phyloP scores from a whole-genome alignment of 2,329 filamentous ascomycete genomes.

The Dryadomyces quercivorus region DNA sequence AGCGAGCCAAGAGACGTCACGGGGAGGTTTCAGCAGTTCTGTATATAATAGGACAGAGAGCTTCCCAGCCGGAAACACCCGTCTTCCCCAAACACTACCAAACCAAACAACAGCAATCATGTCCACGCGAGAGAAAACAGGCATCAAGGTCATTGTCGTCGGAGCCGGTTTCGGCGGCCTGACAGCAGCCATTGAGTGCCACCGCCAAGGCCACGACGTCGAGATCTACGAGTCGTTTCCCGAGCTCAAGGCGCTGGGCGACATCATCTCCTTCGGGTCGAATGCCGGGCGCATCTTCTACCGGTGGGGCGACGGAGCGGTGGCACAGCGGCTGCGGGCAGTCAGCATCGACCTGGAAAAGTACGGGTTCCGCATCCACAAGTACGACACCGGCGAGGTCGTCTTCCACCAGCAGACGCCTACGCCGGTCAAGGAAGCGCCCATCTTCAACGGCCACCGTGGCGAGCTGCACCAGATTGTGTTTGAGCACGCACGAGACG shows the following conservation, averaged over 20 bases:
- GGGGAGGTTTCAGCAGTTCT: background rate
- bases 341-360: slow-evolving; percentile 38
- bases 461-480: slow-evolving; percentile 48
- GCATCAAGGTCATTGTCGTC: slow-evolving; percentile 40
- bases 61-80: too few relatives aligned
- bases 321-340: slow-evolving; percentile 32
- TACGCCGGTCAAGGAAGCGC: slow-evolving; percentile 29
- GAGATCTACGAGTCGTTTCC: slow-evolving; percentile 46
- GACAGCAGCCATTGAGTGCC: slow-evolving; percentile 50
- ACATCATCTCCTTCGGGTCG: slow-evolving; percentile 50
- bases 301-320: slow-evolving; percentile 39
- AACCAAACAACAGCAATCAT: background rate
- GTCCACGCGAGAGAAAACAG: slow-evolving; percentile 21
- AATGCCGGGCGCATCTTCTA: slow-evolving; percentile 50
- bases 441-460: slow-evolving; percentile 47
- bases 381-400: slow-evolving; percentile 46
- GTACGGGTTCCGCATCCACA: slow-evolving; percentile 51
- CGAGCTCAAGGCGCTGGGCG: slow-evolving; percentile 44
- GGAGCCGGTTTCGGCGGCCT: slow-evolving; percentile 48
- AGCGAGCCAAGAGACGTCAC: background rate
- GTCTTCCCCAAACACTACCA: background rate
- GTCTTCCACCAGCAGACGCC: slow-evolving; percentile 42
- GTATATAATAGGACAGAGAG: too few relatives aligned
- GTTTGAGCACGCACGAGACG: slow-evolving; percentile 41
- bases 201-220: slow-evolving; percentile 47